Percentiles rank a stretch among this genome's conserved stretches.
Conservation (phyloP, 768 basidiomycete genomes). For the Suillus luteus region DNA sequence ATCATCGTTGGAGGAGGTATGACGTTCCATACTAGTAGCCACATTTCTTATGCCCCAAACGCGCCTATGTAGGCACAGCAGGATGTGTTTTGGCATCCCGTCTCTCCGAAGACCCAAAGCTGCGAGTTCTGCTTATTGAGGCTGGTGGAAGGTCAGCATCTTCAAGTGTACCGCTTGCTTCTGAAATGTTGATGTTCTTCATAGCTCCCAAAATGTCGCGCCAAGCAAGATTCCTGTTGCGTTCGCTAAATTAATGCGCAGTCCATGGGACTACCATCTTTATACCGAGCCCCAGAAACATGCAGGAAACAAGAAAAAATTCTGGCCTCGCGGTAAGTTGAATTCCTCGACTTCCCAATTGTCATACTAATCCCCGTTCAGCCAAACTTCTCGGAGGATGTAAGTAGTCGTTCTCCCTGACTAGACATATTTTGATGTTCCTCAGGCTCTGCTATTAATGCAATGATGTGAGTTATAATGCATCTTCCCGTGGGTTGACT, state of each 20-base stretch:
- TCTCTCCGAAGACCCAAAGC: conserved; percentile 39
- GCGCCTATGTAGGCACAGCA: conserved; percentile 37
- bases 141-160: conserved; percentile 48
- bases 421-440: neutral
- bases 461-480: conserved; percentile 40
- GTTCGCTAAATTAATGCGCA: conserved; percentile 43
- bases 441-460: conserved; percentile 66
- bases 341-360: neutral
- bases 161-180: neutral
- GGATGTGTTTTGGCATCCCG: conserved; percentile 48
- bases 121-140: conserved; percentile 43
- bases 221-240: conserved; percentile 47
- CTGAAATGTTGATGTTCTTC: neutral
- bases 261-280: conserved; percentile 53
- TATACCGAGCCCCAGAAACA: conserved; percentile 57
- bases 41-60: neutral
- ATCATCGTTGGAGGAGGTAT: conserved; percentile 59
- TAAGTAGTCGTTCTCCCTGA: conserved; percentile 35
- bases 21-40: neutral
- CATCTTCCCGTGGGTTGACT: conserved; percentile 5
- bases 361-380: conserved; percentile 24
- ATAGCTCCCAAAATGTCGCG: conserved; percentile 46
- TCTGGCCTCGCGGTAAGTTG: conserved; percentile 65
- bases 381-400: conserved; percentile 76
- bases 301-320: conserved; percentile 48